phyloP scores from a whole-genome alignment of 2,329 filamentous ascomycete species.

The Magnaporthales sp. region DNA sequence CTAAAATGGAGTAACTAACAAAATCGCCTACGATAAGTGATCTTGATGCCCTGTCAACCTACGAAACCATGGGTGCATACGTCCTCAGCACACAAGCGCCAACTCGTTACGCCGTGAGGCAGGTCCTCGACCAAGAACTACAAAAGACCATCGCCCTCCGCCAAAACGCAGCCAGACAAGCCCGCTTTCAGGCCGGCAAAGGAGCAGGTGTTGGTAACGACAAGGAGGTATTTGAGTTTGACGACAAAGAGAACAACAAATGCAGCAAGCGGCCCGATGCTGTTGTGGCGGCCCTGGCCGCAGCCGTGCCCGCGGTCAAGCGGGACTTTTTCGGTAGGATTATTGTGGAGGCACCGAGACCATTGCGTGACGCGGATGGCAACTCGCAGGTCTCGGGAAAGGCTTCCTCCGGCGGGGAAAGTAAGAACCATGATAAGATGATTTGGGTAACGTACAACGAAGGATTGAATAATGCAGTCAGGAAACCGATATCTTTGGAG shows the following conservation, averaged over 20 bases:
- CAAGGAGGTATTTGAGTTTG: slow-evolving; percentile 15
- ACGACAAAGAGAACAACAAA: slow-evolving; percentile 28
- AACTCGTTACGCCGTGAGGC: slow-evolving; percentile 84
- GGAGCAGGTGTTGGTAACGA: slow-evolving; percentile 7
- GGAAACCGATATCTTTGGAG: slow-evolving; percentile 73
- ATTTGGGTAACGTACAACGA: slow-evolving; percentile 89
- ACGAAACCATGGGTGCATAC: slow-evolving; percentile 55
- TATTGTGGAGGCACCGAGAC: slow-evolving; percentile 30
- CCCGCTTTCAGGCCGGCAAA: slow-evolving; percentile 48
- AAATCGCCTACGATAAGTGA: slow-evolving; percentile 28
- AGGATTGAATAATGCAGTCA: slow-evolving; percentile 84
- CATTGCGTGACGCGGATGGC: slow-evolving; percentile 30
- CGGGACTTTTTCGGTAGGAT: slow-evolving; percentile 81
- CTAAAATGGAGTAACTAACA: not conserved
- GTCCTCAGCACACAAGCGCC: slow-evolving; percentile 53
- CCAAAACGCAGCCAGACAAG: slow-evolving; percentile 57
- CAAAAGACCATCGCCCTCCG: slow-evolving; percentile 61
- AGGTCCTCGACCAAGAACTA: slow-evolving; percentile 88
- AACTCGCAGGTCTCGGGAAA: slow-evolving; percentile 20
- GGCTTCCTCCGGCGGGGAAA: slow-evolving; percentile 10
- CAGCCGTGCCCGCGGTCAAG: slow-evolving; percentile 41
- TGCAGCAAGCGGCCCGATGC: not conserved
- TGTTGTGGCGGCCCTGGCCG: slow-evolving; percentile 9
- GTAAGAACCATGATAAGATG: slow-evolving; percentile 35
- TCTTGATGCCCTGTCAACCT: slow-evolving; percentile 71